Evolutionary conservation across 129 eudicot species (phyloP).

Genomic region (Tanacetum coccineum): DNA sequence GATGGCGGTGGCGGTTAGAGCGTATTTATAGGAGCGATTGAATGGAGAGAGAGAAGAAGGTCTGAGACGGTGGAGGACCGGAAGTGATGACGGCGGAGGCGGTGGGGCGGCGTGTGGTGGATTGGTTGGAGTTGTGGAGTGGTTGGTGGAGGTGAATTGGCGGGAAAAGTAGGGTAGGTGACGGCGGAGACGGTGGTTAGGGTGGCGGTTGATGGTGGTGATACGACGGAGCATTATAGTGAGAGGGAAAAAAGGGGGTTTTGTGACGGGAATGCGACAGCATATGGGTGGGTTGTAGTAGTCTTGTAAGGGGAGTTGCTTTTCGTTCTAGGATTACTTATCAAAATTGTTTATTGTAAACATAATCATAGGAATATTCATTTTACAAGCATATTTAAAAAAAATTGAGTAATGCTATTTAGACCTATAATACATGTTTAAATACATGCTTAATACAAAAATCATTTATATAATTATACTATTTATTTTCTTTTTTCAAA

Average conservation of each 20-base stretch:
- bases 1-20: slow-evolving; percentile 43
- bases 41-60: neutral
- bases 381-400: too few species aligned
- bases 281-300: neutral
- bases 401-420: too few species aligned
- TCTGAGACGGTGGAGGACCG: neutral
- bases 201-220: slow-evolving; percentile 1
- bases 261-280: slow-evolving; percentile 2
- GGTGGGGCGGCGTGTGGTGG: slow-evolving; percentile 24
- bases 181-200: slow-evolving; percentile 19
- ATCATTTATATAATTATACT: too few species aligned
- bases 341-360: too few species aligned
- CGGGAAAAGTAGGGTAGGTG: slow-evolving; percentile 17
- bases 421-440: too few species aligned
- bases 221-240: slow-evolving; percentile 34
- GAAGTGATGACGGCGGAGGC: slow-evolving; percentile 28
- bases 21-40: slow-evolving; percentile 21
- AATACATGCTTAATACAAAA: too few species aligned
- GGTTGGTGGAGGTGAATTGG: slow-evolving; percentile 34
- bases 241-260: neutral
- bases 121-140: slow-evolving; percentile 23
- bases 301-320: too few species aligned
- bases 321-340: too few species aligned
- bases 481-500: too few species aligned
- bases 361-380: too few species aligned